These are phyloP conservation scores for Plantago major DNA, from an alignment of 257 asterid species.

Conservation along the genomic window DNA sequence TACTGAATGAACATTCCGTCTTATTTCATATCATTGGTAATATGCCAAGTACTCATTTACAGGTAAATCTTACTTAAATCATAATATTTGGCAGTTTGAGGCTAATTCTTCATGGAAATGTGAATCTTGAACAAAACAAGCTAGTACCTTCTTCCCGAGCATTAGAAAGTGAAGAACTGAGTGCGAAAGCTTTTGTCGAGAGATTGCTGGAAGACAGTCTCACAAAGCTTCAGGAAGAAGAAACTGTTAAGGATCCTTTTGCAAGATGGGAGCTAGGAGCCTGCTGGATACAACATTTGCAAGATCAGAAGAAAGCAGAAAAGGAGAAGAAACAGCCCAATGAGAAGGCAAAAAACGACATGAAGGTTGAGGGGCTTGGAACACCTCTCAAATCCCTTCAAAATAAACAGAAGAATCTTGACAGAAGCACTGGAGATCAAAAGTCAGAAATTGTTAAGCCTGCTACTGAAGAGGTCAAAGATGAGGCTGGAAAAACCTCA, in stretches of 20 bases:
- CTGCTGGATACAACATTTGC: constrained; percentile 97
- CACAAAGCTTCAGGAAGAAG: constrained; percentile 70
- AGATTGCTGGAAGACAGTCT: constrained; percentile 79
- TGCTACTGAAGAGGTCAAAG: constrained; percentile 35
- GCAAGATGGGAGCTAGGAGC: constrained; percentile 99
- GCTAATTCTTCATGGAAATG: constrained; percentile 70
- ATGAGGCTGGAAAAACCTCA: constrained; percentile 41
- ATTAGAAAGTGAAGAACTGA: constrained; percentile 47
- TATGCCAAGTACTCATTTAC: constrained; percentile 1
- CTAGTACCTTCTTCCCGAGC: constrained; percentile 33
- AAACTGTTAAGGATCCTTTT: constrained; percentile 49
- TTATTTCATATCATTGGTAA: not conserved
- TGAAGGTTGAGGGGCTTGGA: constrained; percentile 98
- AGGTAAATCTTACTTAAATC: constrained; percentile 20
- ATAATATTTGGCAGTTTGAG: constrained; percentile 66
- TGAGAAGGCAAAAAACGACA: constrained; percentile 70
- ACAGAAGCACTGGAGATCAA: constrained; percentile 35
- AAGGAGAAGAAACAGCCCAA: constrained; percentile 68
- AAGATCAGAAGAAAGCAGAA: constrained; percentile 88
- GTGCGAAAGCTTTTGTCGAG: constrained; percentile 58
- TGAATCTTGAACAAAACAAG: constrained; percentile 44
- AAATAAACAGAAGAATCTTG: constrained; percentile 63
- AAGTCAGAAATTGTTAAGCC: constrained; percentile 39
- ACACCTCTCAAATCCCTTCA: constrained; percentile 81
- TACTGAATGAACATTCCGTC: too few species aligned